These are phyloP conservation scores for Seminavis robusta DNA, from an alignment of 108 stramenopile genomes.

Conservation along the genomic window DNA sequence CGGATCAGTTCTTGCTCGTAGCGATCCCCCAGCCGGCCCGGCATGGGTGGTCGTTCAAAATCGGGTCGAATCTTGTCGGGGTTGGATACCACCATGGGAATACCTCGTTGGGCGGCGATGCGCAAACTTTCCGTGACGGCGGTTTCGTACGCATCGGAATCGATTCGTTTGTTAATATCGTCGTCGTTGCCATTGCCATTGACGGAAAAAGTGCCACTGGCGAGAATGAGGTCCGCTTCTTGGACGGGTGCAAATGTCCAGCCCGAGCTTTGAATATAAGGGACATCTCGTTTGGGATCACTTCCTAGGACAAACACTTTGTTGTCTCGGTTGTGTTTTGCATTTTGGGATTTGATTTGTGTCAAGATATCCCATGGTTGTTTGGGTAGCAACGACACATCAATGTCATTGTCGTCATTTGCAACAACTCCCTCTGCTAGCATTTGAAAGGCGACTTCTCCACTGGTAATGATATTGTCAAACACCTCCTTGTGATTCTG, in stretches of 20 bases:
- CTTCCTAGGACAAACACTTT: constrained; percentile 51
- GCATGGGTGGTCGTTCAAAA: constrained; percentile 82
- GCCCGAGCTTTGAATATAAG: constrained; percentile 74
- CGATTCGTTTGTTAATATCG: constrained; percentile 34
- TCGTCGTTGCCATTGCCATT: constrained; percentile 38
- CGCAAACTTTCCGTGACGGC: constrained; percentile 44
- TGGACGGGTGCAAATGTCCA: constrained; percentile 73
- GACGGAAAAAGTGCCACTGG: constrained; percentile 77
- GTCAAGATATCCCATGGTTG: constrained; percentile 16
- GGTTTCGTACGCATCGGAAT: constrained; percentile 48
- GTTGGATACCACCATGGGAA: constrained; percentile 92
- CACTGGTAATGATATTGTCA: constrained; percentile 71
- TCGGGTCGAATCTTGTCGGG: constrained; percentile 88
- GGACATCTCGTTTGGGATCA: constrained; percentile 86
- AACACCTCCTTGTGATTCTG: no score
- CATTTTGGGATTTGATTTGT: neutral
- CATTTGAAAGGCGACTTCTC: constrained; percentile 66
- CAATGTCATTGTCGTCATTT: neutral
- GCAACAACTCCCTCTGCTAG: constrained; percentile 16
- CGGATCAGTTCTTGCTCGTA: constrained; percentile 54
- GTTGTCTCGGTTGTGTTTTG: neutral
- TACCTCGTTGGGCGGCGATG: constrained; percentile 48
- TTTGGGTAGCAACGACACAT: constrained; percentile 2
- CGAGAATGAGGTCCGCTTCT: constrained; percentile 84
- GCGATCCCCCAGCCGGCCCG: constrained; percentile 79